phyloP scores from a whole-genome alignment of 2,329 filamentous ascomycete genomes.

The Stagonosporopsis chrysanthemi region DNA sequence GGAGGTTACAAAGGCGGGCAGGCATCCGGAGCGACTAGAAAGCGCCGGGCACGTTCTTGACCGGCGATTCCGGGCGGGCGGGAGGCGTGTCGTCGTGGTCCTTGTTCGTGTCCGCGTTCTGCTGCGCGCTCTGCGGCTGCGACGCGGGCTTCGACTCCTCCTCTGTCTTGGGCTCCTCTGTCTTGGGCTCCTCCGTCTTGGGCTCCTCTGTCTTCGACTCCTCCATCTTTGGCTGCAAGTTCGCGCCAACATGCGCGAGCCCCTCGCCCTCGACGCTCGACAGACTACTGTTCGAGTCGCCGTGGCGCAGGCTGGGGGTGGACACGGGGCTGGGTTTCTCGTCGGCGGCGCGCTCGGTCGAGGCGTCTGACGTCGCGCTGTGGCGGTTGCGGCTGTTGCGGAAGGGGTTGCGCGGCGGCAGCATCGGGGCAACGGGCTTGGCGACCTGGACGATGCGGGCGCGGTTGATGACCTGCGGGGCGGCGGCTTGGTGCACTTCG shows the following conservation, averaged over 20 bases:
- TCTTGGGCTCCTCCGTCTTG: too few species aligned
- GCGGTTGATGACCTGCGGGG: slow-evolving; percentile 73
- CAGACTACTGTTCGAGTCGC: slow-evolving; percentile 44
- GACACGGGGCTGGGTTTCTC: slow-evolving; percentile 42
- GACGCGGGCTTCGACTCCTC: slow-evolving; percentile 33
- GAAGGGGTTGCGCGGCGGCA: slow-evolving; percentile 79
- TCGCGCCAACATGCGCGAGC: slow-evolving; percentile 38
- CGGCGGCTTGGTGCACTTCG: slow-evolving; percentile 69
- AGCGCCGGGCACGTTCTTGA: slow-evolving; percentile 43
- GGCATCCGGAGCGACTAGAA: slow-evolving; percentile 26
- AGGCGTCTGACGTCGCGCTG: slow-evolving; percentile 43
- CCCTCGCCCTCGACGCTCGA: slow-evolving; percentile 44
- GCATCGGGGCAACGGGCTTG: slow-evolving; percentile 77
- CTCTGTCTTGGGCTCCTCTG: too few species aligned
- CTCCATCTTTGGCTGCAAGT: slow-evolving; percentile 39
- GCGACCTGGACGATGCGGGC: slow-evolving; percentile 85
- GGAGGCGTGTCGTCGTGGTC: slow-evolving; percentile 30
- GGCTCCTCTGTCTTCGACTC: too few species aligned
- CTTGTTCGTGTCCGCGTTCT: slow-evolving; percentile 19
- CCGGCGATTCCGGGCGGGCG: slow-evolving; percentile 48
- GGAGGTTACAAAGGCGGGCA: too few species aligned
- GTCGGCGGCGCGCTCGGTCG: slow-evolving; percentile 37
- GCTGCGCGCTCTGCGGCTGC: not conserved
- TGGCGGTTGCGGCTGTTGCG: slow-evolving; percentile 51
- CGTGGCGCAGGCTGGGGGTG: slow-evolving; percentile 46